Base-by-base conservation (phyloP, 116 monocot genomes). In the Posidonia oceanica region DNA sequence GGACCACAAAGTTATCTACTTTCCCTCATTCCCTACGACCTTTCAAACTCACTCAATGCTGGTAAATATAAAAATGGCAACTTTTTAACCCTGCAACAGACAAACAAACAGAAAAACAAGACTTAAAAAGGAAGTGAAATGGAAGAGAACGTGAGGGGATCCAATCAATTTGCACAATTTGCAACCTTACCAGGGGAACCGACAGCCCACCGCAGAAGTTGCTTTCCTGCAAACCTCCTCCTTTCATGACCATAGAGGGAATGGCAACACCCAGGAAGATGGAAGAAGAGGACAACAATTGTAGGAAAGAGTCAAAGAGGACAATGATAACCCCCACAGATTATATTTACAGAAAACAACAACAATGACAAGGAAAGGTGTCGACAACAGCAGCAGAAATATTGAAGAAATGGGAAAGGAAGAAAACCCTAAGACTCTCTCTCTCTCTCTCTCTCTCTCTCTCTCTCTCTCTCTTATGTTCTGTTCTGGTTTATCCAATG, bases 151-250 rank as follows among this genome's bases (percentile, higher is more conserved):
- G 22, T 29, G 61, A 29, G 23, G 6, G 23, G 36, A 36, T 36
- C 61, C 21, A 36, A 14, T 12, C 61, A 22, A 36, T 36, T 13
- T 23, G 36, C 21, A 11, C 23, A 3, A 61, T 11, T 36, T 61
- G 3, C 61, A 61, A 61, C 61, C 36, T 12, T 14, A 17, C 57
- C 18, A 29, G 29, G 29, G 1, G 20, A 61, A 61, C 8, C 36
- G 12, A 20, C 36, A n/a, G 57, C 18, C 16, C 4, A 16, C 57
- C 57, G 5, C 3, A 21, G 61, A 36, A 23, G 36, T 29, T 61
- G 29, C 61, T 61, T 61, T 61, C 22, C 29, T 36, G 61, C 29
- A 61, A 61, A 61, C 13, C 61, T 61, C 29, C 57, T n/a, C 57
- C 63, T 63, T 29, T 29, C 29, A 29, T 29, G 29, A 29, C 11